Evolutionary conservation across 768 basidiomycete genomes (phyloP).

Genomic region (Pisolithus tinctorius): DNA sequence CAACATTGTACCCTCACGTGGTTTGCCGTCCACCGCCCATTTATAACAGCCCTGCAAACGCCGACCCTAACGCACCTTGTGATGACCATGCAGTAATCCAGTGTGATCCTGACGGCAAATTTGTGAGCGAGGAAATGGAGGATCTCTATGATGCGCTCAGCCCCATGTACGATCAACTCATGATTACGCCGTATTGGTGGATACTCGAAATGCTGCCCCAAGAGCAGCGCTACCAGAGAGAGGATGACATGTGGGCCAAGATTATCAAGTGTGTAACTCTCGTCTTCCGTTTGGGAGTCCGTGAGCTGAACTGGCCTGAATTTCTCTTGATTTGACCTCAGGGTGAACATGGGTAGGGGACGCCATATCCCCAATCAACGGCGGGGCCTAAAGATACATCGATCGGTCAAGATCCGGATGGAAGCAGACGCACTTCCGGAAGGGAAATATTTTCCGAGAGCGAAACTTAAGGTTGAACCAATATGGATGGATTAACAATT

Average conservation of each 20-base stretch:
- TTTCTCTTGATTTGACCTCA: neutral
- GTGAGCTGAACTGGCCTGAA: neutral
- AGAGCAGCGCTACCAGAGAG: constrained; percentile 20
- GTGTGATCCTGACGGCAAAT: too few relatives aligned
- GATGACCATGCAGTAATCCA: too few relatives aligned
- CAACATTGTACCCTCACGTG: constrained; percentile 40
- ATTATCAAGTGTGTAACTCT: constrained; percentile 13
- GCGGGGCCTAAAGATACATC: constrained; percentile 36
- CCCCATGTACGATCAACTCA: constrained; percentile 51
- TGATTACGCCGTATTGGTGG: constrained; percentile 52
- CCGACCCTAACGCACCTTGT: neutral
- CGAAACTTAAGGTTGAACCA: constrained; percentile 31
- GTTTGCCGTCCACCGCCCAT: constrained; percentile 34
- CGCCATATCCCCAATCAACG: constrained; percentile 36
- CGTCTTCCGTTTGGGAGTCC: neutral
- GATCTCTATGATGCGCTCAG: constrained; percentile 53
- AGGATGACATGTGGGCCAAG: constrained; percentile 11
- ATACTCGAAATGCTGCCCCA: constrained; percentile 50
- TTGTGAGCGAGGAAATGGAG: too few relatives aligned
- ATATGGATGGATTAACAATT: constrained; percentile 33
- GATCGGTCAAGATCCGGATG: constrained; percentile 45
- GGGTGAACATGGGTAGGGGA: constrained; percentile 35
- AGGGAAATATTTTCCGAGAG: constrained; percentile 35
- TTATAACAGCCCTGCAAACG: neutral
- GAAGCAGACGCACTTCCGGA: constrained; percentile 34